Conservation (phyloP, 805 yeast species). For the Cyberlindnera bimundalis region DNA sequence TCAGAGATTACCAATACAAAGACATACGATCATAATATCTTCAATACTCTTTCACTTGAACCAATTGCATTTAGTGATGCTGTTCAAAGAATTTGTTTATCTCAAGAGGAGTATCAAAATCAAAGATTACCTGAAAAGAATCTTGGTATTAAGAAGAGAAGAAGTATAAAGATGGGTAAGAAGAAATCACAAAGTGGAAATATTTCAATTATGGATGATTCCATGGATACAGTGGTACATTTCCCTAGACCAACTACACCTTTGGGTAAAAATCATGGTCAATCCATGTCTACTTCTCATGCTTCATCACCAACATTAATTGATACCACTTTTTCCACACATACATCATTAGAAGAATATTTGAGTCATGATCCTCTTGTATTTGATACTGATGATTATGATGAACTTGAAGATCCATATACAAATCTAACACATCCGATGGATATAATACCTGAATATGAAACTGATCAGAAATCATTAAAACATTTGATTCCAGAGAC, state of each 20-base stretch:
- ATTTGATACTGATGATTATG: conserved; percentile 1
- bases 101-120: conserved; percentile 6
- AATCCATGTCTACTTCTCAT: conserved; percentile 1
- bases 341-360: conserved; percentile 5
- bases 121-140: not conserved
- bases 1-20: not conserved
- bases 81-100: conserved; percentile 17
- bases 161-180: conserved; percentile 23
- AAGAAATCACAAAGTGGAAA: no score
- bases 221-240: not conserved
- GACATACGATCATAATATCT: conserved; percentile 6
- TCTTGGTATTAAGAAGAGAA: conserved; percentile 15
- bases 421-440: conserved; percentile 23
- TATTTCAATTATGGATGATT: not conserved
- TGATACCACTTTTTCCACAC: conserved; percentile 3
- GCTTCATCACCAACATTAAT: conserved; percentile 17
- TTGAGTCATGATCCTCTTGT: conserved; percentile 5
- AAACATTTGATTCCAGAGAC: conserved; percentile 6
- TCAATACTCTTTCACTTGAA: conserved; percentile 22
- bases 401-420: conserved; percentile 27
- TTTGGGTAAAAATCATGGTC: no score
- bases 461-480: not conserved
- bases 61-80: conserved; percentile 19
- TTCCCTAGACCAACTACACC: not conserved
- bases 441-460: conserved; percentile 16